Evolutionary conservation across 768 basidiomycete genomes (phyloP).

Genomic region (Epithele typhae): DNA sequence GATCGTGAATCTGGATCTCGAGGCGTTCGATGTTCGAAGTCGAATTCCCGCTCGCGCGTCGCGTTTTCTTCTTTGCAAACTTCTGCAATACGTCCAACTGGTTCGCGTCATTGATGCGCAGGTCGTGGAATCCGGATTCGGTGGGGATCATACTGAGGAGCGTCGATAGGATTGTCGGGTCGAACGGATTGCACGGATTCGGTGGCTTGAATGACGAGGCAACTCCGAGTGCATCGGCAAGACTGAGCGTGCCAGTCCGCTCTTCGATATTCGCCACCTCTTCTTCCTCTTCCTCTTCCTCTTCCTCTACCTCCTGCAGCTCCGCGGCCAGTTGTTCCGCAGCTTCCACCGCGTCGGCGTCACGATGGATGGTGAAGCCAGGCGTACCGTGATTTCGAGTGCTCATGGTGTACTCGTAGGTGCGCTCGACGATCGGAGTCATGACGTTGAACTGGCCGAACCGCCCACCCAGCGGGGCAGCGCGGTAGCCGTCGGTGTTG

Average conservation of each 20-base stretch:
- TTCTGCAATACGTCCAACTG: conserved; percentile 71
- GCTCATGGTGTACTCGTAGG: conserved; percentile 76
- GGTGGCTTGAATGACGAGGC: conserved; percentile 65
- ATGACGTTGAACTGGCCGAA: conserved; percentile 86
- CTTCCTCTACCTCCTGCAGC: conserved; percentile 28
- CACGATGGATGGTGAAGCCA: conserved; percentile 19
- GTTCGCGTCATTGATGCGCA: conserved; percentile 47
- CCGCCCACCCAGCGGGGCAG: conserved; percentile 62
- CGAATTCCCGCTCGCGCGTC: conserved; percentile 28
- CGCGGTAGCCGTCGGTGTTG: conserved; percentile 14
- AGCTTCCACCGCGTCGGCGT: conserved; percentile 48
- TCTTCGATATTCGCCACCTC: conserved; percentile 41
- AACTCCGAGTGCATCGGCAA: conserved; percentile 58
- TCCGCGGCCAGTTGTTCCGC: conserved; percentile 52
- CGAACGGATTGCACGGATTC: conserved; percentile 89
- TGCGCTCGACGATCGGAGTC: conserved; percentile 97
- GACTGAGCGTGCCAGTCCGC: conserved; percentile 58
- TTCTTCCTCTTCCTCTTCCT: conserved; percentile 22
- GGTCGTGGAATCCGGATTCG: conserved; percentile 59
- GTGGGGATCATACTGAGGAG: conserved; percentile 61
- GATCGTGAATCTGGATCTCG: conserved; percentile 57
- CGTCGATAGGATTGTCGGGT: conserved; percentile 55
- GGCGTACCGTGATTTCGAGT: conserved; percentile 38
- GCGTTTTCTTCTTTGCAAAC: conserved; percentile 46
- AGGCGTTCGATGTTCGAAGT: conserved; percentile 36